Evolutionary conservation across 2,329 filamentous ascomycete species (phyloP), one percentile per base, ranked within the genome.

Genomic region (Cladosporium phlei): DNA sequence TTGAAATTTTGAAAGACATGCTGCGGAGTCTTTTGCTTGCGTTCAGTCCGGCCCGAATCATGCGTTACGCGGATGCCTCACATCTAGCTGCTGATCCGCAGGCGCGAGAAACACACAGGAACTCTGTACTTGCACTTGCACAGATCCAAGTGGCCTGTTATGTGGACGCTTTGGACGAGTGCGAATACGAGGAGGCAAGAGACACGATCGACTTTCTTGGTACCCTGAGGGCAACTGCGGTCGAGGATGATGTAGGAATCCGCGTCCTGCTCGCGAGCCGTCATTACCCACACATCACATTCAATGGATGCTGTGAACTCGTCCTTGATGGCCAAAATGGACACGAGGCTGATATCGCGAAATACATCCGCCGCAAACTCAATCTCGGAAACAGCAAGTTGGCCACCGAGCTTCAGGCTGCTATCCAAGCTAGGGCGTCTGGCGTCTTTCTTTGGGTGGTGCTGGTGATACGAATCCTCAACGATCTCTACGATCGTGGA

Each of bases 371-470:
- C 1, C 79, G 77, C 56, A 55, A 44, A 5, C 51, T 62, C 9
- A 54, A 71, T 0, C 57, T 56, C 40, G 49, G 55, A 24, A 56
- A 61, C 2, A 54, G 57, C 4, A 20, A 45, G 9, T 37, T 48
- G 2, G 47, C 59, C 7, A 77, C 77, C 3, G 30, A 57, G 2
- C 56, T 73, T 8, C 57, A 53, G 44, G 8, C 20, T 6, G 28
- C 12, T 14, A 45, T 77, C 21, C 56, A 56, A 4, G 38, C 59
- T 9, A 71, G 67, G 21, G 59, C 72, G 0, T 63, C 61, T 2
- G 69, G 71, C 0, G 58, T 75, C 4, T 74, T 75, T 40, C 53
- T 74, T 49, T 76, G 72, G 69, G 67, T 68, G 1, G 64, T 72
- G 1, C 52, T 74, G 0, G 71, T 74, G 2, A 60, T 75, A 1